Conservation (phyloP, 305 asterid species). For the Fraxinus albicans region DNA sequence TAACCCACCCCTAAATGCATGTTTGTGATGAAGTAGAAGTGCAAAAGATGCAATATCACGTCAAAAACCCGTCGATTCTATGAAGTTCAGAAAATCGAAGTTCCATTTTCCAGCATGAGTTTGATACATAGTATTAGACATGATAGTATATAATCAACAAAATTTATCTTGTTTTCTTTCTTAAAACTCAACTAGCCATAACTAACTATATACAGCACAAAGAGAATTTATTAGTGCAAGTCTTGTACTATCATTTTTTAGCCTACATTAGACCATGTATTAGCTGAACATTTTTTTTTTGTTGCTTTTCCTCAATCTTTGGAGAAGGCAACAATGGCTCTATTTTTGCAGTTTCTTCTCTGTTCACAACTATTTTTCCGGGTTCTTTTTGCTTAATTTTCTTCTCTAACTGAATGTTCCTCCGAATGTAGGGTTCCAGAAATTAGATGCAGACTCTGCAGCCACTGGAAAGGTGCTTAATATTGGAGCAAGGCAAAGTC, state of each 20-base stretch:
- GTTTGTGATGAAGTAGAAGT: background rate
- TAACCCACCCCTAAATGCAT: constrained; percentile 7
- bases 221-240: background rate
- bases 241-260: constrained; percentile 16
- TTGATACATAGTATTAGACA: background rate
- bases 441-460: constrained; percentile 58
- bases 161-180: background rate
- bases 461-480: constrained; percentile 78
- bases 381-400: background rate
- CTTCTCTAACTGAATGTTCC: constrained; percentile 52
- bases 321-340: constrained; percentile 19
- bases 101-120: background rate
- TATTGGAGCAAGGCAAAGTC: constrained; percentile 79
- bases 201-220: background rate
- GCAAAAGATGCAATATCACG: background rate
- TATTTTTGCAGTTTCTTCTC: constrained; percentile 11
- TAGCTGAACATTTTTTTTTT: constrained; percentile 37
- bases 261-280: constrained; percentile 49
- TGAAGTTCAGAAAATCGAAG: background rate
- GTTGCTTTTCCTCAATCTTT: constrained; percentile 33
- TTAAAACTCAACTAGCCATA: background rate
- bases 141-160: background rate
- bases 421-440: constrained; percentile 75
- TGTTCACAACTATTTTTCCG: constrained; percentile 8
- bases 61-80: background rate